These are phyloP conservation scores for Debaryomyces prosopidis DNA, from an alignment of 805 yeast genomes.

Conservation along the genomic window DNA sequence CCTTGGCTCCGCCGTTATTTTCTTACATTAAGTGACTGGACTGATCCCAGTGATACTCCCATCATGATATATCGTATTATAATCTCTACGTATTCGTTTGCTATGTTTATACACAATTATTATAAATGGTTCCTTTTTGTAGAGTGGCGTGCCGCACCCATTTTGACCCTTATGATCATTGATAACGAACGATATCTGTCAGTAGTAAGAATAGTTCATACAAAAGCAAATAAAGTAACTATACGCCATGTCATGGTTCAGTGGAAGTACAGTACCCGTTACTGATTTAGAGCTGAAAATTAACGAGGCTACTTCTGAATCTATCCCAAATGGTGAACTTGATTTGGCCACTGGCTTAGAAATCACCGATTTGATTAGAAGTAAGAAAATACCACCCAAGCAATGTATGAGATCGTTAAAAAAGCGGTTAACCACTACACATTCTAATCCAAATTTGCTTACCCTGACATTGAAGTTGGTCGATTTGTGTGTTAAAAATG, in stretches of 20 bases:
- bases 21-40: constrained; percentile 20
- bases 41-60: too few species aligned
- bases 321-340: constrained; percentile 89
- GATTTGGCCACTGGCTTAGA: constrained; percentile 75
- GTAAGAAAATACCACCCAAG: constrained; percentile 74
- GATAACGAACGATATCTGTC: neutral
- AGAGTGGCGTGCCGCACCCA: too few species aligned
- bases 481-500: constrained; percentile 89
- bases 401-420: constrained; percentile 86
- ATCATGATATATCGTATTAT: too few species aligned
- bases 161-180: neutral
- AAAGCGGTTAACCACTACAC: constrained; percentile 60
- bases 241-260: constrained; percentile 54
- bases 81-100: neutral
- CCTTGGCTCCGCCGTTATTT: constrained; percentile 35
- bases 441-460: constrained; percentile 76
- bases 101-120: neutral
- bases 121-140: too few species aligned
- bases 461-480: constrained; percentile 71
- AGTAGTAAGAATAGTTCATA: neutral
- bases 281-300: constrained; percentile 61
- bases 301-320: constrained; percentile 78
- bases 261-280: constrained; percentile 31
- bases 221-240: neutral
- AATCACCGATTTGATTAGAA: constrained; percentile 81